phyloP scores from a whole-genome alignment of 2,329 filamentous ascomycete genomes.

The Cladosporium sp. region DNA sequence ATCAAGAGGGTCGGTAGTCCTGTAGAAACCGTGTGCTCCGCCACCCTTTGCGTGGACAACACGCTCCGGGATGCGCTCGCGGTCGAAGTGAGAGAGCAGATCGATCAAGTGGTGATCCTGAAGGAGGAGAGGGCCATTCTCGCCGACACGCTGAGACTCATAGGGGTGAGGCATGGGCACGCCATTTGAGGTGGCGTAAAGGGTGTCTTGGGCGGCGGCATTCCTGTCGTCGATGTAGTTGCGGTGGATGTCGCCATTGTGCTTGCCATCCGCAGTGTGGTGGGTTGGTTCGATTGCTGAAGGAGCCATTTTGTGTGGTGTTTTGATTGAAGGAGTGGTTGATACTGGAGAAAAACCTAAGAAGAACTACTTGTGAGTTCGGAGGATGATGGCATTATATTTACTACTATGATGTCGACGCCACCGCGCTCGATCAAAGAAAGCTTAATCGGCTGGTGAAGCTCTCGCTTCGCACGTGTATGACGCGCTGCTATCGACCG shows the following conservation, averaged over 20 bases:
- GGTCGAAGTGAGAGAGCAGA: slow-evolving; percentile 48
- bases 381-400: neutral
- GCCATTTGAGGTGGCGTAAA: slow-evolving; percentile 56
- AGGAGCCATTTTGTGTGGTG: slow-evolving; percentile 21
- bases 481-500: neutral
- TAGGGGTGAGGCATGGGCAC: slow-evolving; percentile 56
- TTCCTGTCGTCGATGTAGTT: slow-evolving; percentile 45
- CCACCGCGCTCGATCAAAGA: neutral
- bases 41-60: slow-evolving; percentile 49
- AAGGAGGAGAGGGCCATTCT: slow-evolving; percentile 56
- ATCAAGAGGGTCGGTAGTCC: slow-evolving; percentile 43
- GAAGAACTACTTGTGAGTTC: neutral
- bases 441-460: slow-evolving; percentile 3
- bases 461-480: neutral
- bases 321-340: neutral
- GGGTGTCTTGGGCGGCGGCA: slow-evolving; percentile 38
- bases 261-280: slow-evolving; percentile 25
- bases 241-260: slow-evolving; percentile 36
- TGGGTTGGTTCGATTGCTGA: slow-evolving; percentile 16
- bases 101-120: slow-evolving; percentile 50
- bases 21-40: slow-evolving; percentile 47
- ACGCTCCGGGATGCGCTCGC: slow-evolving; percentile 48
- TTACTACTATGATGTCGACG: neutral
- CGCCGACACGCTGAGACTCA: slow-evolving; percentile 52
- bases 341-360: neutral